Base-by-base conservation (phyloP, 805 yeast species). In the Ogataea haglerorum region DNA sequence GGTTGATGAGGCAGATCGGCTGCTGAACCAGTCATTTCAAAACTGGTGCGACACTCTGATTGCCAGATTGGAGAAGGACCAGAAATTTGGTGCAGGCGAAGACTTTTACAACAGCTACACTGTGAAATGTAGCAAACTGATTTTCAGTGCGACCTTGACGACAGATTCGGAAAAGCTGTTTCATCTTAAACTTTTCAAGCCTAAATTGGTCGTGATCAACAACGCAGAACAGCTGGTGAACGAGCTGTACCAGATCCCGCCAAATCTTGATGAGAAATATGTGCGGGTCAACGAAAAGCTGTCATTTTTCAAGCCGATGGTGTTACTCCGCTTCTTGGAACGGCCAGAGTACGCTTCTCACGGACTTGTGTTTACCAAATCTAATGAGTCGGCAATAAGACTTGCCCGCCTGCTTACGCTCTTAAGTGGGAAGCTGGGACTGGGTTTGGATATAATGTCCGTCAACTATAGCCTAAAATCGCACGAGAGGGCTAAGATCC, bases 111-210 rank as follows among this genome's bases (percentile, higher is more conserved):
- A 58, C 23, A 42, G 36, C 14, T 75, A 74, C 66, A 46, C 47
- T 9, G 40, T 67, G 27, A 61, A 60, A 35, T 61, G 80, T 63
- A 57, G 82, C 67, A 65, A 90, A 51, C 70, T 91, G 60, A 73
- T 93, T 3, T 88, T 93, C 56, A 82, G 95, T 36, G 99, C 99
- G 6, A 93, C 99, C 0, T 72, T 93, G 38, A 88, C 97, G 3
- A 82, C 96, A 2, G 95, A 90, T 59, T 86, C 97, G 0, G 95
- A 93, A 21, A 87, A 85, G 56, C 67, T 93, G 41, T 74, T 91
- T 7, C 75, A 78, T 33, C 70, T 93, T 43, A 77, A 82, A 37
- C 75, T 93, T 47, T 68, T 69, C 43, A 72, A 70, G 50, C 97
- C 95, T n/a, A 72, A 82, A 53, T 62, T 93, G 34, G 68, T 86